A percentile compares a stretch with the other conserved stretches of the same genome.
phyloP scores from a whole-genome alignment of 257 asterid genomes.

The Jacaranda mimosifolia region DNA sequence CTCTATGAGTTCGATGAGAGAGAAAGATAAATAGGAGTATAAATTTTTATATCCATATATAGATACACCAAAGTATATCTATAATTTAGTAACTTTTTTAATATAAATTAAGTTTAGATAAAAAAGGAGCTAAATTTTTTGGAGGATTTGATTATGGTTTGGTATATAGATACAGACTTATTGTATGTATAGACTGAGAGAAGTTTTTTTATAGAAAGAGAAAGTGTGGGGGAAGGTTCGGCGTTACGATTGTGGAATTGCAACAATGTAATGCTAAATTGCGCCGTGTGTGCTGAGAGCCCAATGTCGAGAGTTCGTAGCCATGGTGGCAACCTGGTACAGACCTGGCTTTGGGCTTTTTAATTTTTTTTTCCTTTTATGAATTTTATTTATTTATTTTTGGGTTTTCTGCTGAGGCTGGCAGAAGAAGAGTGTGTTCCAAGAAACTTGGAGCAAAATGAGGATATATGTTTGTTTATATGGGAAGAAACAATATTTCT shows the following conservation, averaged over 20 bases:
- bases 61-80: conserved; percentile 32
- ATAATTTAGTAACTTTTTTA: conserved; percentile 3
- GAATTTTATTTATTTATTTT: neutral
- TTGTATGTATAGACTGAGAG: conserved; percentile 47
- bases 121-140: conserved; percentile 14
- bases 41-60: conserved; percentile 37
- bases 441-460: conserved; percentile 39
- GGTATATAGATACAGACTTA: conserved; percentile 45
- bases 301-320: conserved; percentile 34
- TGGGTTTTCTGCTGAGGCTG: conserved; percentile 39
- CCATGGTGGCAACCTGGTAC: conserved; percentile 38
- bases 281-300: conserved; percentile 38
- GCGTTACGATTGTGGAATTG: conserved; percentile 38
- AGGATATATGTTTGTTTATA: neutral
- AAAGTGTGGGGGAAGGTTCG: conserved; percentile 34
- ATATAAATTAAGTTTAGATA: conserved; percentile 25
- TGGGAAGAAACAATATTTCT: neutral
- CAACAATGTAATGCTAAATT: conserved; percentile 40
- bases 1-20: conserved; percentile 62
- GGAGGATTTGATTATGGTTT: conserved; percentile 23
- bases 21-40: conserved; percentile 43
- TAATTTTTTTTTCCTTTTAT: neutral
- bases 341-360: conserved; percentile 40
- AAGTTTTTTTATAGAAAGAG: conserved; percentile 13
- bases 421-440: conserved; percentile 49